Evolutionary conservation across 1,139 yeast genomes (phyloP).

Genomic region (Candida gigantensis): DNA sequence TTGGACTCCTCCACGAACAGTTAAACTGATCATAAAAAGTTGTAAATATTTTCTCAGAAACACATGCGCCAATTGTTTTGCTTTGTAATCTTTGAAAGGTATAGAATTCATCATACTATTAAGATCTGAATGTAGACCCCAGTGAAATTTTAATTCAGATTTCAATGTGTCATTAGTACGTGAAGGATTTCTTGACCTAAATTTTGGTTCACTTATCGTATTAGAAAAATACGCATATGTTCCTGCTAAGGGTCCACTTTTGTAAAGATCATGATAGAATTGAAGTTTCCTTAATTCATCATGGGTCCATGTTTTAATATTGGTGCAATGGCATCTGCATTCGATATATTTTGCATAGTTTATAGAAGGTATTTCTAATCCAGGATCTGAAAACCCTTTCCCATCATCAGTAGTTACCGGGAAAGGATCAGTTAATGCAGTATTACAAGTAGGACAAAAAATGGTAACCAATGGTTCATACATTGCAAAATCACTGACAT

Average conservation of each 20-base stretch:
- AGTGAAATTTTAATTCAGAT: too few relatives aligned
- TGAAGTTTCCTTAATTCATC: constrained; percentile 22
- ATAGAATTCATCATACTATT: too few relatives aligned
- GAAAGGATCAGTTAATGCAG: constrained; percentile 11
- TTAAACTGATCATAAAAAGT: constrained; percentile 22
- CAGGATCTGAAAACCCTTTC: constrained; percentile 24
- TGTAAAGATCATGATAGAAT: constrained; percentile 20
- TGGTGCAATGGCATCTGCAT: constrained; percentile 4
- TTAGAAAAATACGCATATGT: constrained; percentile 11
- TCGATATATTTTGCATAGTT: background rate
- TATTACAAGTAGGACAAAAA: constrained; percentile 22
- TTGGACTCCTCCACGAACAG: constrained; percentile 17
- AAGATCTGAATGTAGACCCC: too few relatives aligned
- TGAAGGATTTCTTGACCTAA: background rate
- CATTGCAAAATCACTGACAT: constrained; percentile 2
- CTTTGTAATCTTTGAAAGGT: background rate
- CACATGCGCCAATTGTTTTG: background rate
- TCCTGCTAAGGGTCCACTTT: constrained; percentile 14
- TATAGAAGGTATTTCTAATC: too few relatives aligned
- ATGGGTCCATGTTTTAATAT: constrained; percentile 15
- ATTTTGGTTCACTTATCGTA: background rate
- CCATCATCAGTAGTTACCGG: constrained; percentile 16
- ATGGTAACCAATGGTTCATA: constrained; percentile 6
- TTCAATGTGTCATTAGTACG: too few relatives aligned
- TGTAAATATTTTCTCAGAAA: constrained; percentile 18